These are phyloP conservation scores for Populus hybrid DNA, from an alignment of 441 rosid genomes.

Conservation along the genomic window DNA sequence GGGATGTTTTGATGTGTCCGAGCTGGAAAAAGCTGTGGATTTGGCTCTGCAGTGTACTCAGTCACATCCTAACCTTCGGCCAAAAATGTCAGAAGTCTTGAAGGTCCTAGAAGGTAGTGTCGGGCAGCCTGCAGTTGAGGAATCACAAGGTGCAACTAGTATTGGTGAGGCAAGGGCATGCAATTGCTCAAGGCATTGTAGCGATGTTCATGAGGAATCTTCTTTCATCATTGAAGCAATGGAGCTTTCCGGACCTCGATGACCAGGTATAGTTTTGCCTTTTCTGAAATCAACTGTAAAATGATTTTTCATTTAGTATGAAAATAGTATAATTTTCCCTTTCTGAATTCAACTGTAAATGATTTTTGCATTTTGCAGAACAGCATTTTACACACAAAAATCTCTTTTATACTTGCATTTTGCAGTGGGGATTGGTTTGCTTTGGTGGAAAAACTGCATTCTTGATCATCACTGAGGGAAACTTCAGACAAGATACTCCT, in stretches of 20 bases:
- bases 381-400: neutral
- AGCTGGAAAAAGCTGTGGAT: slow-evolving; percentile 64
- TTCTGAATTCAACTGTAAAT: neutral
- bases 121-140: slow-evolving; percentile 54
- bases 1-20: slow-evolving; percentile 59
- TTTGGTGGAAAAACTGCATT: too few relatives aligned
- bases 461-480: too few relatives aligned
- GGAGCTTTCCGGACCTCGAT: slow-evolving; percentile 95
- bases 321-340: neutral
- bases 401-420: neutral
- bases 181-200: slow-evolving; percentile 57
- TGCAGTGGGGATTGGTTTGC: neutral
- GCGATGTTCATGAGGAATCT: slow-evolving; percentile 58
- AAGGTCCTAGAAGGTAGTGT: slow-evolving; percentile 66
- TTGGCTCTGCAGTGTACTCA: slow-evolving; percentile 74
- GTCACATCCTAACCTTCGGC: slow-evolving; percentile 61
- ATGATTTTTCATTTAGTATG: slow-evolving; percentile 15
- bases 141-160: slow-evolving; percentile 34
- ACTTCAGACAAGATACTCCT: too few relatives aligned
- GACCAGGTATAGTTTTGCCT: slow-evolving; percentile 10
- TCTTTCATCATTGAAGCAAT: slow-evolving; percentile 90
- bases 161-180: slow-evolving; percentile 43
- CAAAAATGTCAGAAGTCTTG: slow-evolving; percentile 72
- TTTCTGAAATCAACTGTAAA: slow-evolving; percentile 25
- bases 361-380: neutral